Percentiles rank a stretch among this genome's conserved stretches.
Evolutionary conservation across 1,284 basidiomycete genomes (phyloP).

Genomic region (Apiotrichum mycotoxinovorans): DNA sequence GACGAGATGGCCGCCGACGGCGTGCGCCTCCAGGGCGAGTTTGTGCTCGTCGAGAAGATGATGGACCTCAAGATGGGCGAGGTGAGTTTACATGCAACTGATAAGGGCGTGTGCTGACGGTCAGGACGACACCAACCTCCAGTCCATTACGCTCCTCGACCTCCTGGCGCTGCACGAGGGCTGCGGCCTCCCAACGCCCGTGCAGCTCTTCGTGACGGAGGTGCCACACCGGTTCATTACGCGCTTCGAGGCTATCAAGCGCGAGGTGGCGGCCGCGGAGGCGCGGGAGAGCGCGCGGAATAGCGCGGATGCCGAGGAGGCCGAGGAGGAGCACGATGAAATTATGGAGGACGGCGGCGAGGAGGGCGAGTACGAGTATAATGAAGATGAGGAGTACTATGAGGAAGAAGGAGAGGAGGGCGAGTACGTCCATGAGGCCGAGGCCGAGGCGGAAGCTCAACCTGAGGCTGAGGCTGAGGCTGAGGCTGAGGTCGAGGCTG

Average conservation of each 20-base stretch:
- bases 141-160: slow-evolving; percentile 39
- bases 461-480: neutral
- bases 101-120: neutral
- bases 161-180: slow-evolving; percentile 35
- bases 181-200: slow-evolving; percentile 40
- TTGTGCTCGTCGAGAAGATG: slow-evolving; percentile 37
- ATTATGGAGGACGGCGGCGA: slow-evolving; percentile 1
- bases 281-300: slow-evolving; percentile 36
- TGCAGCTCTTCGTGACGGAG: slow-evolving; percentile 36
- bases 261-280: slow-evolving; percentile 57
- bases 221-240: slow-evolving; percentile 40
- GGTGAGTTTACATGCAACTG: slow-evolving; percentile 51
- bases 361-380: slow-evolving; percentile 5
- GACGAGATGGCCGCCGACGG: slow-evolving; percentile 28
- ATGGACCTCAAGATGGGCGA: slow-evolving; percentile 65
- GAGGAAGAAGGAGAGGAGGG: slow-evolving; percentile 8
- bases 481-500: slow-evolving; percentile 9
- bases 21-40: slow-evolving; percentile 20
- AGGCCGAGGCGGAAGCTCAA: slow-evolving; percentile 6
- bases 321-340: slow-evolving; percentile 6
- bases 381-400: slow-evolving; percentile 7
- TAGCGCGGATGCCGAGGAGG: slow-evolving; percentile 60
- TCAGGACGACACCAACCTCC: slow-evolving; percentile 41
- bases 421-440: slow-evolving; percentile 2
- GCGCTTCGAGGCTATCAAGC: slow-evolving; percentile 40